Percentiles rank a stretch among this genome's conserved stretches.
Evolutionary conservation across 2,329 filamentous ascomycete species (phyloP).

Genomic region (Aureobasidium pullulans): DNA sequence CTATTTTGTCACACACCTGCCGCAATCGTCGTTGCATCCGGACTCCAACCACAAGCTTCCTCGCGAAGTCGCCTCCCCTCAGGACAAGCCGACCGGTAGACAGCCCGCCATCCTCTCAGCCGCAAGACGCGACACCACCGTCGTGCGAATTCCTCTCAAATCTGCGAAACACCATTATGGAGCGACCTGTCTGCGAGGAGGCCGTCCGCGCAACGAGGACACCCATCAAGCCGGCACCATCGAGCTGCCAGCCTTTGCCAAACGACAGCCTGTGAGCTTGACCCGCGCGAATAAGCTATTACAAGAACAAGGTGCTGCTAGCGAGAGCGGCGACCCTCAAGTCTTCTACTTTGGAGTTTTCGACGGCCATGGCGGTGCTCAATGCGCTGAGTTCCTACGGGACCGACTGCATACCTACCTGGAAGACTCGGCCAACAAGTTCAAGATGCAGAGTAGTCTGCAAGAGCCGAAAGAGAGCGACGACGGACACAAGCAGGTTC

Average conservation of each 20-base stretch:
- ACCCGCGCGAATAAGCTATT: conserved; percentile 30
- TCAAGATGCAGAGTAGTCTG: conserved; percentile 72
- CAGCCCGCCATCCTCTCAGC: conserved; percentile 14
- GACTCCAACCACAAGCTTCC: conserved; percentile 87
- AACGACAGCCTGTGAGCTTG: conserved; percentile 62
- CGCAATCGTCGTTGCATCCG: conserved; percentile 85
- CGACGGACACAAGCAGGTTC: conserved; percentile 34
- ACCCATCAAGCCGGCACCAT: conserved; percentile 90
- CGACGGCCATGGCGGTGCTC: conserved; percentile 85
- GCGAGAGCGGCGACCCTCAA: conserved; percentile 80
- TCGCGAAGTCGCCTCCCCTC: conserved; percentile 73
- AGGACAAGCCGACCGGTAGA: conserved; percentile 42
- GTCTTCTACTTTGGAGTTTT: conserved; percentile 97
- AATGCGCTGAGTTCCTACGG: conserved; percentile 80
- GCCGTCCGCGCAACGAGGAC: conserved; percentile 86
- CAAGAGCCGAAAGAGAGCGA: conserved; percentile 30
- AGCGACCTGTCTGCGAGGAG: conserved; percentile 68
- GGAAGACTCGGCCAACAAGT: conserved; percentile 68
- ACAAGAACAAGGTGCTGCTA: conserved; percentile 48
- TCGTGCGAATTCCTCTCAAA: conserved; percentile 87
- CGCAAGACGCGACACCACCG: conserved; percentile 71
- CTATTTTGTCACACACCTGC: conserved; percentile 94
- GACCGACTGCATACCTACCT: conserved; percentile 84
- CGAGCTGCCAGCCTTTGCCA: conserved; percentile 86
- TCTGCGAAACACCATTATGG: conserved; percentile 97